phyloP scores from a whole-genome alignment of 495 filamentous ascomycete genomes.

The Tuber aestivum region DNA sequence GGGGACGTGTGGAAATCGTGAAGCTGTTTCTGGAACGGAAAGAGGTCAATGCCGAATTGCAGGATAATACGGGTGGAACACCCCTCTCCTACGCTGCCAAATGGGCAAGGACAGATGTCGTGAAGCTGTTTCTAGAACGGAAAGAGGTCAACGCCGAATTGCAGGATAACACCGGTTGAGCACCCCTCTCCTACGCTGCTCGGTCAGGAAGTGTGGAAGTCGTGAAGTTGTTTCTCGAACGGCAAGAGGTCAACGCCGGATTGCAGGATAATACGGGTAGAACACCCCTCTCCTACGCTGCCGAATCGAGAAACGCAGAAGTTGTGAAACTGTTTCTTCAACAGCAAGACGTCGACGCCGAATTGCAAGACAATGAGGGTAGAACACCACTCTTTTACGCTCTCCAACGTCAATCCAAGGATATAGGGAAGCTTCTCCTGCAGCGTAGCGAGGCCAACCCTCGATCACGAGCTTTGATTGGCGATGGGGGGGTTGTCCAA shows the following conservation, averaged over 20 bases:
- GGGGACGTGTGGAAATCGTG: too few species aligned
- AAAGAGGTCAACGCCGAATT: slow-evolving; percentile 18
- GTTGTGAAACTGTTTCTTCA: too few species aligned
- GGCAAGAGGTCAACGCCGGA: slow-evolving; percentile 1
- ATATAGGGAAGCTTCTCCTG: slow-evolving; percentile 35
- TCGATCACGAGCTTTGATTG: slow-evolving; percentile 10
- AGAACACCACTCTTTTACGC: slow-evolving; percentile 41
- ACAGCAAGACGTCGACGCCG: too few species aligned
- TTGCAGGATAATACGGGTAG: slow-evolving; percentile 31
- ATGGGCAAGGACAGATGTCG: not conserved
- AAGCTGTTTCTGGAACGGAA: too few species aligned
- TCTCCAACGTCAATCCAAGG: slow-evolving; percentile 31
- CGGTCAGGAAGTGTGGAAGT: slow-evolving; percentile 22
- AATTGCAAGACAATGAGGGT: not conserved
- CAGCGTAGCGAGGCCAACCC: slow-evolving; percentile 12
- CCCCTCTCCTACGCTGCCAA: too few species aligned
- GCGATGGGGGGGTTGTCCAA: too few species aligned
- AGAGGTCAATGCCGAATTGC: too few species aligned
- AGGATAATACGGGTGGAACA: too few species aligned
- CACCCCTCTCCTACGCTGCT: slow-evolving; percentile 45
- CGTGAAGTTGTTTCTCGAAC: not conserved
- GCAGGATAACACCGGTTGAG: slow-evolving; percentile 37
- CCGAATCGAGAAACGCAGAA: slow-evolving; percentile 29
- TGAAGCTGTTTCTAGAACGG: slow-evolving; percentile 31
- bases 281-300: slow-evolving; percentile 42